Percentiles rank a stretch among this genome's conserved stretches.
Evolutionary conservation across 495 filamentous ascomycete species (phyloP).

Genomic region (Patellaria atrata): DNA sequence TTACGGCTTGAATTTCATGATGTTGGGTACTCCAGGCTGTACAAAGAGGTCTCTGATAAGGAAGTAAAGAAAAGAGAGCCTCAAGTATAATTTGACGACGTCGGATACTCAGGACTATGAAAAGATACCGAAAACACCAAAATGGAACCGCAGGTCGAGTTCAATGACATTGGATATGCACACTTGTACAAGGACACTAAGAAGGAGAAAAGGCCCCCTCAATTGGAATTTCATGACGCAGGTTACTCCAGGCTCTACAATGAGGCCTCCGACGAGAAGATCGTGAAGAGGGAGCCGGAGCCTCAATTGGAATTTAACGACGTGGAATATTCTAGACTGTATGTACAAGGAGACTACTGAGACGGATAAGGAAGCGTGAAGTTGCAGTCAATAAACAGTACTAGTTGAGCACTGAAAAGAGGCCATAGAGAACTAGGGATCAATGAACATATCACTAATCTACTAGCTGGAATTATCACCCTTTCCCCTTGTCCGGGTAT

Average conservation of each 20-base stretch:
- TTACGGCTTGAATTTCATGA: not conserved
- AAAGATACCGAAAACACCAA: not conserved
- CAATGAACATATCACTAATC: too few relatives aligned
- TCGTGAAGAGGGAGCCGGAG: slow-evolving; percentile 2
- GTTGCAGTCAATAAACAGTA: too few relatives aligned
- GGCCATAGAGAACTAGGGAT: too few relatives aligned
- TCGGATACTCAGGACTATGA: not conserved
- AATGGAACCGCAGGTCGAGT: not conserved
- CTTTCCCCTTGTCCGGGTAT: too few relatives aligned
- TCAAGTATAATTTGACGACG: not conserved
- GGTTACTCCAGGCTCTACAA: not conserved
- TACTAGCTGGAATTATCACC: too few relatives aligned
- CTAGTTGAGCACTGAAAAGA: too few relatives aligned
- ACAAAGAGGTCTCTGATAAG: not conserved
- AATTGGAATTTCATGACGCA: not conserved
- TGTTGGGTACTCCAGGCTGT: not conserved
- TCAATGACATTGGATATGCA: not conserved
- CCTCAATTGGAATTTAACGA: too few relatives aligned
- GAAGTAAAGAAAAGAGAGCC: not conserved
- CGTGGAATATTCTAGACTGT: too few relatives aligned
- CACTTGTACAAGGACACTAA: slow-evolving; percentile 1
- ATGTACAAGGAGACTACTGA: too few relatives aligned
- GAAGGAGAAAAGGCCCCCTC: not conserved
- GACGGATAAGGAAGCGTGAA: too few relatives aligned
- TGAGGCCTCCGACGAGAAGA: not conserved